Base-by-base conservation (phyloP, 257 asterid species). In the Solanum infundibuliforme region DNA sequence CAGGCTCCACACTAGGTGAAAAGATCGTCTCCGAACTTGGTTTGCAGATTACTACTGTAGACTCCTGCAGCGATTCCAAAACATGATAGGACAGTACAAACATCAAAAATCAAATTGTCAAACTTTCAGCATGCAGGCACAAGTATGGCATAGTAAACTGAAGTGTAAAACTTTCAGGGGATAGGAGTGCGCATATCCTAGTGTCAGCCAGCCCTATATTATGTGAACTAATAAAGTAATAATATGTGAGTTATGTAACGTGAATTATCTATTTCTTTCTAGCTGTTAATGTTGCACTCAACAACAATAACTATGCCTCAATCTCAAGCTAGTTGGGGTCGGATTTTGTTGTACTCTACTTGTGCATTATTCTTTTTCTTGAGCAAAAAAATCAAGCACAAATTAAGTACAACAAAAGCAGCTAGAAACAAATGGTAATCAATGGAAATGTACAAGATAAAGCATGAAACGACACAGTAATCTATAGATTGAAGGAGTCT, bases 1-100 rank as follows among this genome's bases (percentile, higher is more conserved):
- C 90, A 23, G 98, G 92, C 86, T 94, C 98, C 89, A 92, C 87
- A 89, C 93, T 91, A 27, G 96, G 96, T 34, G 98, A 96, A 89
- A 95, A 95, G 83, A 96, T 94, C n/a, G 98, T 93, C 89, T 94
- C 98, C 25, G 91, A 86, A 92, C 94, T 93, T 88, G 97, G 88
- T 35, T 94, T 34, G 90, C 94, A 92, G 66, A 92, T 83, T 86
- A 93, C 88, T 88, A 90, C 31, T 65, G 91, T 86, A 84, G 93
- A 89, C 85, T 93, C 98, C 99, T 95, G 87, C 91, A 86, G 48
- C 18, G 66, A 55, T 87, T 72, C 79, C 87, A 69, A 48, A 82
- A 82, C 52, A 87, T 72, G 68, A 66, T 69, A 86, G 86, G 87
- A 71, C 62, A 86, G 88, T 46, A 32, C 60, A 36, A 74, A 46